Base-by-base conservation (phyloP, 2,329 filamentous ascomycete genomes). In the Sarocladiaceae sp. region DNA sequence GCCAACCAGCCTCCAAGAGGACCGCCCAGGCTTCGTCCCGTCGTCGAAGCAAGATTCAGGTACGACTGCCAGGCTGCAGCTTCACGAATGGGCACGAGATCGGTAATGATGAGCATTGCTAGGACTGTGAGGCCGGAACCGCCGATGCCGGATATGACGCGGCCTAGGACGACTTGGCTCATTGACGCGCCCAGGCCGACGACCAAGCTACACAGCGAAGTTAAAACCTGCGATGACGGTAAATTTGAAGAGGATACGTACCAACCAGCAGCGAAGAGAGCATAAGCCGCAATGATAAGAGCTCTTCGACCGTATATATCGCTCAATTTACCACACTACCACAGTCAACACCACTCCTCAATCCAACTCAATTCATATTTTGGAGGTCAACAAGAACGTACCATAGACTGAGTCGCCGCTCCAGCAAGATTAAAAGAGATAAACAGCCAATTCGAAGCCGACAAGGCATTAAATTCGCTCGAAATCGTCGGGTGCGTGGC, bases 1-100 rank as follows among this genome's bases (percentile, higher is more conserved):
- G 86, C 81, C n/a, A 91, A 66, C 6, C 88, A 64, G 2, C 88
- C 88, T 57, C 82, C 88, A 0, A 93, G 58, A 0, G 88, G 86
- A 4, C 84, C 87, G 2, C 88, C 88, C 4, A 77, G 74, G 4
- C 82, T 80, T 3, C 86, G 79, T n/a, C 87, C 88, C 17, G 75
- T 68, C 0, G 86, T 85, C 60, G 79, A 90, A 47, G 90, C 76
- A 56, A 91, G 78, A 64, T 91, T 92, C 61, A 90, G 74, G 55
- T 74, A 74, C 1, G 87, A 87, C 65, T 91, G 88, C 83, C 85
- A 92, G 10, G 85, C 74, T 2, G 87, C 88, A 52, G 87, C 73
- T 50, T 89, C 80, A 17, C 86, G 75, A 35, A 91, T 70, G 0
- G 86, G 78, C 3, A 92, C 79, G 17, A 90, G 75, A 64, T 92